phyloP scores from a whole-genome alignment of 225 moss, liverwort and hornwort species.

The Physcomitrium patens region DNA sequence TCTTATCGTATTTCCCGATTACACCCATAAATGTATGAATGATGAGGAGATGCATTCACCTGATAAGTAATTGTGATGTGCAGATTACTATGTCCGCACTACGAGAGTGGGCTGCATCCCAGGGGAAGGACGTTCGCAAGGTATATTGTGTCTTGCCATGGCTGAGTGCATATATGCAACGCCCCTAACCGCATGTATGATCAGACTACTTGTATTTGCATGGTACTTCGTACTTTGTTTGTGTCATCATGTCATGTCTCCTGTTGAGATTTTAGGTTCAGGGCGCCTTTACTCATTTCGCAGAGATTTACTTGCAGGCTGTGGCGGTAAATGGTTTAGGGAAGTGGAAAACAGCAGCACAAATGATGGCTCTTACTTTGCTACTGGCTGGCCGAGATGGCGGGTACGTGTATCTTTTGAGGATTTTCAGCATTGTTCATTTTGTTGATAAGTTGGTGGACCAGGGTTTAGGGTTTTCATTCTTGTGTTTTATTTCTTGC shows the following conservation, averaged over 20 bases:
- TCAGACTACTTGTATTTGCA: background rate
- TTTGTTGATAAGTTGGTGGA: too few relatives aligned
- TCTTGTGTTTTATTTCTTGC: too few relatives aligned
- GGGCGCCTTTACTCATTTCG: background rate
- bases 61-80: slow-evolving; percentile 19
- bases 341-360: too few relatives aligned
- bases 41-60: background rate
- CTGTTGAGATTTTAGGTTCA: background rate
- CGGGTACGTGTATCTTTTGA: too few relatives aligned
- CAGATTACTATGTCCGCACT: slow-evolving; percentile 99
- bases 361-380: too few relatives aligned
- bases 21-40: background rate
- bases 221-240: background rate
- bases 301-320: too few relatives aligned
- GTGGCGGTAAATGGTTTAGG: too few relatives aligned
- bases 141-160: slow-evolving; percentile 34
- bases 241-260: background rate
- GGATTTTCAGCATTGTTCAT: too few relatives aligned
- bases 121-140: slow-evolving; percentile 90
- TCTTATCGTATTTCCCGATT: too few relatives aligned
- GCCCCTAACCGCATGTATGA: background rate
- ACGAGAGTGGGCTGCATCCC: slow-evolving; percentile 96
- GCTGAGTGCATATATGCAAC: background rate
- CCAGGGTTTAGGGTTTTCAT: too few relatives aligned
- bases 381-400: too few relatives aligned